These are phyloP conservation scores for Suhomyces atakaporum DNA, from an alignment of 1,139 yeast species.

Conservation along the genomic window DNA sequence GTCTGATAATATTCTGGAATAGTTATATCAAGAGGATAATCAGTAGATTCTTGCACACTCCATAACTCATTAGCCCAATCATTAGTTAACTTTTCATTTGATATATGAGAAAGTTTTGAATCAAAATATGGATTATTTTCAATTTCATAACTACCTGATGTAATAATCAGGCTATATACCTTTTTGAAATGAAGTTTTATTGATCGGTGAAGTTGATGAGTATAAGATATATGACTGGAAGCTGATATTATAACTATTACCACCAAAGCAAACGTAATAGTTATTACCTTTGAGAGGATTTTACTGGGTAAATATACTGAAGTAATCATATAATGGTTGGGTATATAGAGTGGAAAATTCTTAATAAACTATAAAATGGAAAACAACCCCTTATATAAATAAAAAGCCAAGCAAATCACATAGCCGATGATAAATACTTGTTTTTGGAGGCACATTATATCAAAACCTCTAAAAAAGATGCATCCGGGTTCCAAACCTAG, in stretches of 20 bases:
- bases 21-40: constrained; percentile 5
- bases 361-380: no score
- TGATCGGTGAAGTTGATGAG: constrained; percentile 4
- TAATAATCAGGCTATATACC: constrained; percentile 4
- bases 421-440: no score
- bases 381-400: neutral
- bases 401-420: neutral
- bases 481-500: no score
- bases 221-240: constrained; percentile 1
- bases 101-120: constrained; percentile 2
- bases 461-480: no score
- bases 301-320: constrained; percentile 10
- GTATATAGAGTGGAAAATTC: constrained; percentile 1
- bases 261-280: constrained; percentile 2
- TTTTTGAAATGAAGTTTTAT: constrained; percentile 5
- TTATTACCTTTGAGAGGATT: constrained; percentile 5
- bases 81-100: constrained; percentile 7
- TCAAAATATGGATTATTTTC: constrained; percentile 11
- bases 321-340: constrained; percentile 7
- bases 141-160: constrained; percentile 4
- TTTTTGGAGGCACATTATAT: no score
- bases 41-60: constrained; percentile 22
- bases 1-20: constrained; percentile 11
- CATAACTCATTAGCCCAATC: constrained; percentile 30
- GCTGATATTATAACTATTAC: constrained; percentile 3